Evolutionary conservation across 805 yeast genomes (phyloP), one percentile per base, ranked within the genome.

Genomic region (Wickerhamiella vanderwaltii): DNA sequence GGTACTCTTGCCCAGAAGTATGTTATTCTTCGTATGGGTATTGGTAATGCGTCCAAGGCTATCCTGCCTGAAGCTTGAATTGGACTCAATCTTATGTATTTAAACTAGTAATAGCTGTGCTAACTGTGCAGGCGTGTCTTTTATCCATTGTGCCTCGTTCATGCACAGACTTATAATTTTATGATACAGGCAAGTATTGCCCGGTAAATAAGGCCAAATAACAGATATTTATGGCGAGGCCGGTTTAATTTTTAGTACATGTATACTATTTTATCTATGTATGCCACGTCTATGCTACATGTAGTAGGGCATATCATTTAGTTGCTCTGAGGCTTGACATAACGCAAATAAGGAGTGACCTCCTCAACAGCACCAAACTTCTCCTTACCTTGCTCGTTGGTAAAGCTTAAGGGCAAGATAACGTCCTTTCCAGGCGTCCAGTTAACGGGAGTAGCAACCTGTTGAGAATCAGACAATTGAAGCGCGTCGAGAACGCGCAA

Each of bases 391-490:
- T 70, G 85, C 57, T 73, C 88, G 60, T 83, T 80, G 44, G 79
- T 70, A 43, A 87, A 82, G 35, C 79, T 64, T 51, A 94, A 93
- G 58, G 93, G 95, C 49, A 87, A 81, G 60, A 86, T 86, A 44
- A 87, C 95, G 60, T 86, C 95, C 55, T 83, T 74, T 51, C 95
- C 95, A 43, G 72, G 77, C 45, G 69, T 71, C 96, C 96, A 86
- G 73, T 87, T 76, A 59, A 83, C 81, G 46, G 95, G 95, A 34
- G 95, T 86, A 47, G 83, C 91, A 51, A 86, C 73, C 57, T 88
- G 83, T 64, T 74, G 68, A 59, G 73, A 70, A 64, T 87, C 95
- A 54, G 55, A 44, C 50, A 74, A 65, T 69, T 85, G 95, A 61
- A 86, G 68, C 42, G 94, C 81, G 61, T 84, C 95, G 50, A 86